Evolutionary conservation across 1,139 yeast species (phyloP), one percentile per base, ranked within the genome.

Genomic region (Pichia sp.): DNA sequence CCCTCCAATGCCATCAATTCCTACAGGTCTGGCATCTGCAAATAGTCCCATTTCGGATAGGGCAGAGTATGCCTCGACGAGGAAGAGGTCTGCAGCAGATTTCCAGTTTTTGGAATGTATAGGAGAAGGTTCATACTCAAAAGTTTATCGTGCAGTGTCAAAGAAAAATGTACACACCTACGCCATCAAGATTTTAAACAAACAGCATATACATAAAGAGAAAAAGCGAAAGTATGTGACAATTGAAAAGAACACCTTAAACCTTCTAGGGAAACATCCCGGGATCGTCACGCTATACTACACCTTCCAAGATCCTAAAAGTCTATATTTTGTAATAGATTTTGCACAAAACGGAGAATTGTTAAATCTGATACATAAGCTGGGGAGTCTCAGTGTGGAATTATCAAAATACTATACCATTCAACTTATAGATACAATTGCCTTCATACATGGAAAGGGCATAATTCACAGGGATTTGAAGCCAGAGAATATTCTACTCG

Each of bases 121-220:
- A 45, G 99, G 99, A 8, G 97, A 90, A 68, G 99, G 99, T 1
- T 90, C 97, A 1, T 95, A 93, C 67, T 92, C 98, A 4, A 90
- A 96, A 6, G 98, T 93, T 5, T 87, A 87, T 51, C 83, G 87
- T 53, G 99, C 96, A 0, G 78, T 87, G 1, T 97, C 93, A 62
- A 77, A 84, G 47, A 84, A 83, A 57, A 84, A 87, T n/a, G 72
- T 78, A 51, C 79, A 80, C 55, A 83, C 85, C 55, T 93, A 87
- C 67, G 99, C 99, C 4, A 85, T 95, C 59, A 95, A 95, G 70
- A 85, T 93, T 6, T 79, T 95, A 47, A 95, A 95, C 62, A 95
- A 95, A 71, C 80, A 90, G 46, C 99, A 95, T 71, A 95, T 93
- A 57, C 93, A 93, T 63, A 87, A 89, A 69, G 99, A 93, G 71